A percentile compares a stretch with the other conserved stretches of the same genome.
These are phyloP conservation scores for Peterozyma xylosa DNA, from an alignment of 805 yeast genomes.

Conservation along the genomic window DNA sequence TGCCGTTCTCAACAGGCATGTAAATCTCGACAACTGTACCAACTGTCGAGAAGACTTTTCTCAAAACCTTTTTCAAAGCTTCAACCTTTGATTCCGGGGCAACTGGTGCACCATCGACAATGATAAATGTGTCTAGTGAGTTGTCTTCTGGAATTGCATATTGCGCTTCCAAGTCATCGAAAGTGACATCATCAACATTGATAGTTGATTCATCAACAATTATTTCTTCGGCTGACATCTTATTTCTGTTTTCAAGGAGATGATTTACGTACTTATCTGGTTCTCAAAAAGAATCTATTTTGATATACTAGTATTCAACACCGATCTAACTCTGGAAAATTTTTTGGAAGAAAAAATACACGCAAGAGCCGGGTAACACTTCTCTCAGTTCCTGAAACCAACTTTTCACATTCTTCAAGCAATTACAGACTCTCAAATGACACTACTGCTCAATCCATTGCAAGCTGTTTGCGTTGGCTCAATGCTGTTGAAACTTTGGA, in stretches of 20 bases:
- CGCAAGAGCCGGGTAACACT: too few species aligned
- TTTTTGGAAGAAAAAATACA: too few species aligned
- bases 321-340: too few species aligned
- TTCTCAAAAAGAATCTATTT: too few species aligned
- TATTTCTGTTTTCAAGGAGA: neutral
- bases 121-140: constrained; percentile 68
- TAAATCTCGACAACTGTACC: constrained; percentile 76
- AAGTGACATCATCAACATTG: constrained; percentile 59
- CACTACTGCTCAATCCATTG: too few species aligned
- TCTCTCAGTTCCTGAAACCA: too few species aligned
- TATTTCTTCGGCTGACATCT: constrained; percentile 21
- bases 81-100: constrained; percentile 88
- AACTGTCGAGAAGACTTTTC: constrained; percentile 67
- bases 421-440: too few species aligned
- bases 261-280: too few species aligned
- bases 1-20: constrained; percentile 76
- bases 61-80: constrained; percentile 75
- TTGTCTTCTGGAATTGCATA: constrained; percentile 50
- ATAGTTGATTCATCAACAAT: constrained; percentile 39
- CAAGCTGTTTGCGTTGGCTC: too few species aligned
- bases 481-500: too few species aligned
- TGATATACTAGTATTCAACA: too few species aligned
- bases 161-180: constrained; percentile 77
- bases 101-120: constrained; percentile 92
- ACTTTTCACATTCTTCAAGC: too few species aligned